These are phyloP conservation scores for Centaurea solstitialis DNA, from an alignment of 129 eudicot species.

Conservation along the genomic window DNA sequence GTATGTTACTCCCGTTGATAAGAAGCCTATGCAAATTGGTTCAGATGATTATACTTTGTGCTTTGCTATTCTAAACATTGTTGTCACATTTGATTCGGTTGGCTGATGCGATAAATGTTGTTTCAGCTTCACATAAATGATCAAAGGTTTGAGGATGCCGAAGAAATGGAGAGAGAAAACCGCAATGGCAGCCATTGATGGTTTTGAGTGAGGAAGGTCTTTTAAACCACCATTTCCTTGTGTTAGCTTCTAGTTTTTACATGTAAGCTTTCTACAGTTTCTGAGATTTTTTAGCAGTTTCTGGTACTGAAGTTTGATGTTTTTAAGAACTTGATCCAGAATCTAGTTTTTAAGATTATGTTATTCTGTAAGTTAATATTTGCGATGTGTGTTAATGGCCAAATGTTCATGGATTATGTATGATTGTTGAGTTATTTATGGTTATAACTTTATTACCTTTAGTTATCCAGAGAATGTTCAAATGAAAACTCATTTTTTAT, in stretches of 20 bases:
- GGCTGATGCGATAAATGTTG: not conserved
- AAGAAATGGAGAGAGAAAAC: constrained; percentile 65
- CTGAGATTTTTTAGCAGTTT: not conserved
- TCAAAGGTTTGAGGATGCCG: constrained; percentile 87
- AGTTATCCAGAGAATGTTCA: too few relatives aligned
- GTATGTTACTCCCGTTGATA: not conserved
- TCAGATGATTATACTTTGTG: not conserved
- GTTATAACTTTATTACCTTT: not conserved
- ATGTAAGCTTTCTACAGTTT: not conserved
- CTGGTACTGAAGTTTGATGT: not conserved
- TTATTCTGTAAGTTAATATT: not conserved
- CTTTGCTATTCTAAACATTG: not conserved
- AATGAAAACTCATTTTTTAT: too few relatives aligned
- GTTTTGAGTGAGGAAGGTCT: not conserved
- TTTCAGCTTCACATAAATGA: constrained; percentile 80
- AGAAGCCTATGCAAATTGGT: not conserved
- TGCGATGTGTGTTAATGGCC: not conserved
- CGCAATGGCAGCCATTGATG: constrained; percentile 35
- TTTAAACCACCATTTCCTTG: not conserved
- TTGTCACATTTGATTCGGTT: not conserved
- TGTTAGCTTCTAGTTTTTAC: constrained; percentile 7
- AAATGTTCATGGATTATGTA: not conserved
- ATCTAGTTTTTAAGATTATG: not conserved
- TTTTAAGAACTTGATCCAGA: not conserved
- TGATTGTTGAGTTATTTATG: not conserved